Conservation (phyloP, 768 basidiomycete species). For the Exidia glandulosa region DNA sequence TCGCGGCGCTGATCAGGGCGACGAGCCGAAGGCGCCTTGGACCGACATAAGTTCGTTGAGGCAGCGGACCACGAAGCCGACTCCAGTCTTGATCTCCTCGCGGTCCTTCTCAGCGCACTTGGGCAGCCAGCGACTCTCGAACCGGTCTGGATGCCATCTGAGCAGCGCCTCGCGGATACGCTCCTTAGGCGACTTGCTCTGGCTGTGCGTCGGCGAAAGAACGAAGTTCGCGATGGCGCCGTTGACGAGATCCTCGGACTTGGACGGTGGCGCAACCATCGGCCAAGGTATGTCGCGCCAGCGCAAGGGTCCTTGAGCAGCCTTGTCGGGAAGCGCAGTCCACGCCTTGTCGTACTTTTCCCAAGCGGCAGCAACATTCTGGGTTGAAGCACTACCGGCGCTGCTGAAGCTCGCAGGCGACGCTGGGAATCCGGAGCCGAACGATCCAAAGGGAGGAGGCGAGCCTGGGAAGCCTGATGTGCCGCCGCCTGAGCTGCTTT, state of each 20-base stretch:
- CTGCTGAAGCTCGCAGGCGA: not conserved
- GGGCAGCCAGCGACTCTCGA: slow-evolving; percentile 55
- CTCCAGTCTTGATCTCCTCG: slow-evolving; percentile 58
- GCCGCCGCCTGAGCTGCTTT: not conserved
- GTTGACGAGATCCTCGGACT: slow-evolving; percentile 39
- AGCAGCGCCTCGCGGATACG: slow-evolving; percentile 65
- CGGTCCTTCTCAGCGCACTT: slow-evolving; percentile 54
- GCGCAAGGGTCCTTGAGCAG: slow-evolving; percentile 19
- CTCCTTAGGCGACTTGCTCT: slow-evolving; percentile 45
- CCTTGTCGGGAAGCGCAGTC: not conserved
- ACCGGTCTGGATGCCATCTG: slow-evolving; percentile 76
- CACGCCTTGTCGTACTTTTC: not conserved
- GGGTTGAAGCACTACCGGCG: not conserved
- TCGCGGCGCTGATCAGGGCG: not conserved
- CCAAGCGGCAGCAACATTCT: slow-evolving; percentile 2
- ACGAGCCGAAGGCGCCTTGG: too few relatives aligned
- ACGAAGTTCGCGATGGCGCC: slow-evolving; percentile 48
- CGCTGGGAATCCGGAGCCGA: not conserved
- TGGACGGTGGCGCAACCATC: slow-evolving; percentile 28
- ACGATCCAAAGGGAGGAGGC: slow-evolving; percentile 11
- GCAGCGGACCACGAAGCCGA: slow-evolving; percentile 56
- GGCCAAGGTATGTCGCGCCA: slow-evolving; percentile 72
- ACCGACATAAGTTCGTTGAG: slow-evolving; percentile 56
- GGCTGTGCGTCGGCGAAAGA: slow-evolving; percentile 53
- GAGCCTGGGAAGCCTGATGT: not conserved